These are phyloP conservation scores for Actinomucor elegans DNA, from an alignment of 371 early-diverging fungal species.

Conservation along the genomic window DNA sequence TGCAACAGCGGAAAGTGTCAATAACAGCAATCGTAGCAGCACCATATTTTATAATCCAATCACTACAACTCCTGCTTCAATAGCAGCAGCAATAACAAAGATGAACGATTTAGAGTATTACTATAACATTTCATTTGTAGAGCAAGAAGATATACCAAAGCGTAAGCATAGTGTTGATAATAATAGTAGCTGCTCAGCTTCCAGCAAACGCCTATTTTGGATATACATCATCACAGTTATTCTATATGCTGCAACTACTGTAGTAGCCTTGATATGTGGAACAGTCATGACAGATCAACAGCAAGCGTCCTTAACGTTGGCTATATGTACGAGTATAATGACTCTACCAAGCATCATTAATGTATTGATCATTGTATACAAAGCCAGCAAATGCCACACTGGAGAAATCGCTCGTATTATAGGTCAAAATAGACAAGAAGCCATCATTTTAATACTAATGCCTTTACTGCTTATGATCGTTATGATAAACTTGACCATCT, in stretches of 20 bases:
- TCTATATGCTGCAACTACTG: slow-evolving; percentile 9
- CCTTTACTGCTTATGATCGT: slow-evolving; percentile 10
- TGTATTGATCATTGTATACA: slow-evolving; percentile 6
- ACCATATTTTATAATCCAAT: background rate
- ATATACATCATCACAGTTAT: slow-evolving; percentile 13
- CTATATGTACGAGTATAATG: slow-evolving; percentile 23
- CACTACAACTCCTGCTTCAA: background rate
- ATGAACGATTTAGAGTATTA: too few relatives aligned
- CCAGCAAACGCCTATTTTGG: slow-evolving; percentile 17
- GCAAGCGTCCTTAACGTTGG: slow-evolving; percentile 2
- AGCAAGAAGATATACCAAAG: too few relatives aligned
- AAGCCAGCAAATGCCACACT: slow-evolving; percentile 5
- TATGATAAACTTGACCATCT: slow-evolving; percentile 1
- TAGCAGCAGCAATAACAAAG: too few relatives aligned
- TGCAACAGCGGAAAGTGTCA: too few relatives aligned
- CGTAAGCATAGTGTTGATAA: too few relatives aligned
- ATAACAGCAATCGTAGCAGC: background rate
- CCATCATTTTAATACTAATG: slow-evolving; percentile 8
- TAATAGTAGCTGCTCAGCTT: too few relatives aligned
- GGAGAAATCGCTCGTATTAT: slow-evolving; percentile 6
- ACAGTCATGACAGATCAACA: slow-evolving; percentile 6
- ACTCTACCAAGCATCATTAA: slow-evolving; percentile 8
- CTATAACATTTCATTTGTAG: too few relatives aligned
- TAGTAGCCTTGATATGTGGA: slow-evolving; percentile 18
- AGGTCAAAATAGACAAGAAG: slow-evolving; percentile 13